phyloP scores from a whole-genome alignment of 345 rosid species.

The Eucalyptus curtisii region DNA sequence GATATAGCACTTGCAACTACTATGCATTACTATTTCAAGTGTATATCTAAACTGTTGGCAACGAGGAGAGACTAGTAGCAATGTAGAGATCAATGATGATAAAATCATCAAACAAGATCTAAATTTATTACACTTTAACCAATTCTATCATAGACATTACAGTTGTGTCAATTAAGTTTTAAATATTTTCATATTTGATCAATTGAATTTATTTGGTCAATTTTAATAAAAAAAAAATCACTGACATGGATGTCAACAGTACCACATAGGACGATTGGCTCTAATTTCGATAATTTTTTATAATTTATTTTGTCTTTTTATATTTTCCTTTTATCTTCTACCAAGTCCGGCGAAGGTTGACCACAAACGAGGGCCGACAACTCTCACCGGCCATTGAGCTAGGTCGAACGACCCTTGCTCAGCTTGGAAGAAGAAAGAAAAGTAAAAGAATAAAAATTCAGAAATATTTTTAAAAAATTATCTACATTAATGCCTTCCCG shows the following conservation, averaged over 20 bases:
- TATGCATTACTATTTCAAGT: background rate
- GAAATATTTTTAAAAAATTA: too few species aligned
- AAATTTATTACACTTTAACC: background rate
- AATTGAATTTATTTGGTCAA: background rate
- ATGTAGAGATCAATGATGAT: background rate
- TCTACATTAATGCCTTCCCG: too few species aligned
- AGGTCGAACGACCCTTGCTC: background rate
- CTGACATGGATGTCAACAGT: accelerated
- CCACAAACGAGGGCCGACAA: background rate
- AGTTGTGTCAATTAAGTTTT: background rate
- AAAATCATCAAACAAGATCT: background rate
- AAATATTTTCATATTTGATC: background rate
- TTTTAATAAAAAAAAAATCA: background rate
- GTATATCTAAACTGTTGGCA: background rate
- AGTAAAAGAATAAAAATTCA: background rate
- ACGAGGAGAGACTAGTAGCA: background rate
- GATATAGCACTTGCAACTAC: background rate
- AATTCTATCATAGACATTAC: background rate
- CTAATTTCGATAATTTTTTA: background rate
- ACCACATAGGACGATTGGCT: accelerated
- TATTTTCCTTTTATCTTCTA: too few species aligned
- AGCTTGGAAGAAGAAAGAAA: background rate
- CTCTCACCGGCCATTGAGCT: background rate
- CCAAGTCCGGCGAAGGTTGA: background rate
- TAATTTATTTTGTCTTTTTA: too few species aligned